Base-by-base conservation (phyloP, 306 rosid species). In the Cajanus cajan region DNA sequence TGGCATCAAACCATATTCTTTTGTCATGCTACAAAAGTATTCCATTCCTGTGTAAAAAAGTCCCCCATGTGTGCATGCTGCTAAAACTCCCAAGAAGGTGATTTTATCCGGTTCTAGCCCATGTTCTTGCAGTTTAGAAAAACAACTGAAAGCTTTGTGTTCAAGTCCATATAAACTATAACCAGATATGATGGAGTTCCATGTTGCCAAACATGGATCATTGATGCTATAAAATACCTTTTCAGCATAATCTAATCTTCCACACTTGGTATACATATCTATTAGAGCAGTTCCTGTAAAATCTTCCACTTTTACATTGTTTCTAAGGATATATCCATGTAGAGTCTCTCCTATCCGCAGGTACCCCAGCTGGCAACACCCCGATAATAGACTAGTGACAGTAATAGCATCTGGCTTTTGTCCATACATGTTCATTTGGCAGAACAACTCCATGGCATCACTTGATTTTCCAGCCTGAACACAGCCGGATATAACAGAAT, bases 181-280 rank as follows among this genome's bases (percentile, higher is more conserved):
- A 33, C 92, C 93, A 8, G 89, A 91, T 62, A 93, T 90, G 80
- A 93, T 90, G 36, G 97, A 75, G 76, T 93, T 93, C 98, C 98
- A 90, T 58, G 95, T 83, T 51, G 90, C 91, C 84, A 91, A 86
- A 70, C 97, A 93, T 6, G 93, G 98, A 43, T 83, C 86, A 63
- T 76, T 78, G 71, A 91, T 85, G 73, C 84, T 79, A 45, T 83
- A 71, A 79, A 91, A 88, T 63, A 87, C 87, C 68, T 71, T 90
- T 84, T 88, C 97, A 51, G 93, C 93, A 50, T 70, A 83, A 24
- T 88, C 94, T 72, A 91, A 78, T 87, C 81, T 90, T 73, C 97
- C 98, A 73, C 98, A 90, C 80, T 93, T 93, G 45, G 80, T 68
- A 84, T 93, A 91, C 98, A 93, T 88, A 82, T 91, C 93, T 79